These are phyloP conservation scores for Catharanthus roseus DNA, from an alignment of 257 asterid genomes.

Conservation along the genomic window DNA sequence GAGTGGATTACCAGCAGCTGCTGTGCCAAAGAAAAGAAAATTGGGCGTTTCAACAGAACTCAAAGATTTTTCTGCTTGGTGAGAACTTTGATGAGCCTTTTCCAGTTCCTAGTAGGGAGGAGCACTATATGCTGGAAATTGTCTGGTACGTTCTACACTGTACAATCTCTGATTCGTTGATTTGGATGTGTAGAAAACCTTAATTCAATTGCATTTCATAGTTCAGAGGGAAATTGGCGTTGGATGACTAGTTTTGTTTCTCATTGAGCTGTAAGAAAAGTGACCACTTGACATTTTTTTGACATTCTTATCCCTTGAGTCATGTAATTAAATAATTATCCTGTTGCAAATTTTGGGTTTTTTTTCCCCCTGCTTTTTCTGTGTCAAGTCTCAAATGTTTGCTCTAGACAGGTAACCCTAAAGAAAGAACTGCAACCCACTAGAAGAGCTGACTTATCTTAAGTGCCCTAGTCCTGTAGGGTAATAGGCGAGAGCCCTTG, in stretches of 20 bases:
- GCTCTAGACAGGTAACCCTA: not conserved
- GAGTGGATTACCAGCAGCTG: slow-evolving; percentile 34
- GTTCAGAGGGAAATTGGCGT: not conserved
- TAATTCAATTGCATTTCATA: not conserved
- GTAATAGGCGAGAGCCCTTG: not conserved
- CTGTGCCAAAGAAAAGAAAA: slow-evolving; percentile 66
- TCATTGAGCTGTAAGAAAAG: not conserved
- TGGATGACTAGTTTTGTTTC: not conserved
- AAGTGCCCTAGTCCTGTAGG: not conserved
- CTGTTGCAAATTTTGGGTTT: not conserved
- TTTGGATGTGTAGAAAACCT: not conserved
- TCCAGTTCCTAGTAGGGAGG: not conserved
- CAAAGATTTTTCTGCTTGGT: slow-evolving; percentile 82
- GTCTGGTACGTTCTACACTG: not conserved
- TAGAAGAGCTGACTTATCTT: not conserved
- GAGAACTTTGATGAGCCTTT: slow-evolving; percentile 11
- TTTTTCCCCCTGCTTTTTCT: not conserved
- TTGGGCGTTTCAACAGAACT: slow-evolving; percentile 40
- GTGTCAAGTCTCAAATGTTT: not conserved
- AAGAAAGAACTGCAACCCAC: not conserved
- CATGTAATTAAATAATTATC: not conserved
- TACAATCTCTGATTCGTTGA: not conserved
- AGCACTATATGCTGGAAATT: not conserved
- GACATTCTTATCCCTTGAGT: not conserved
- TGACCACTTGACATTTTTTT: not conserved